A percentile compares a stretch with the other conserved stretches of the same genome.
phyloP scores from a whole-genome alignment of 148 eudicot genomes.

The Rhododendron simsii region DNA sequence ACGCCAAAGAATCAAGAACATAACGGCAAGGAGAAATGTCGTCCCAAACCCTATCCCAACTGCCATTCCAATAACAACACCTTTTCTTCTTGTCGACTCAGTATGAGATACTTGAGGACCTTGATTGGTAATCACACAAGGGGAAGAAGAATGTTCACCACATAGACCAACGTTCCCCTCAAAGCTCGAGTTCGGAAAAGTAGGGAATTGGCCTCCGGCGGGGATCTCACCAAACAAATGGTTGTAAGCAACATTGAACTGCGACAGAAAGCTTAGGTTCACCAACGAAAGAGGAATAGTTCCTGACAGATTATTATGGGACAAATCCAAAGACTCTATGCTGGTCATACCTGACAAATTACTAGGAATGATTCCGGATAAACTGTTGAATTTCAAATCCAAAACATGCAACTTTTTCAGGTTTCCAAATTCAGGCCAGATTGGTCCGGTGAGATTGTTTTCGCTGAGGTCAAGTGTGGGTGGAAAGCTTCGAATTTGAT shows the following conservation, averaged over 20 bases:
- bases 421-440: slow-evolving; percentile 30
- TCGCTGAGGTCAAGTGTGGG: slow-evolving; percentile 24
- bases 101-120: slow-evolving; percentile 4
- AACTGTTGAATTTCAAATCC: slow-evolving; percentile 23
- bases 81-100: slow-evolving; percentile 12
- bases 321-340: slow-evolving; percentile 29
- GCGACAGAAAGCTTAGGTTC: slow-evolving; percentile 23
- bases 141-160: slow-evolving; percentile 23
- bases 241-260: slow-evolving; percentile 28
- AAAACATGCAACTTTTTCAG: slow-evolving; percentile 24
- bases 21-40: slow-evolving; percentile 22
- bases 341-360: slow-evolving; percentile 23
- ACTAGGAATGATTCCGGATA: slow-evolving; percentile 27
- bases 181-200: slow-evolving; percentile 32
- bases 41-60: slow-evolving; percentile 39
- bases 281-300: slow-evolving; percentile 22
- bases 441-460: slow-evolving; percentile 27
- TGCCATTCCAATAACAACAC: slow-evolving; percentile 27
- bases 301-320: slow-evolving; percentile 28
- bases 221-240: slow-evolving; percentile 23
- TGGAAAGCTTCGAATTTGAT: slow-evolving; percentile 24
- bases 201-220: slow-evolving; percentile 24
- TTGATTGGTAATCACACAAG: slow-evolving; percentile 9
- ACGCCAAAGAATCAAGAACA: slow-evolving; percentile 23
- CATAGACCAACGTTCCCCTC: slow-evolving; percentile 36